These are phyloP conservation scores for Pycnococcus provasolii DNA, from an alignment of 139 green algal genomes.

Conservation along the genomic window DNA sequence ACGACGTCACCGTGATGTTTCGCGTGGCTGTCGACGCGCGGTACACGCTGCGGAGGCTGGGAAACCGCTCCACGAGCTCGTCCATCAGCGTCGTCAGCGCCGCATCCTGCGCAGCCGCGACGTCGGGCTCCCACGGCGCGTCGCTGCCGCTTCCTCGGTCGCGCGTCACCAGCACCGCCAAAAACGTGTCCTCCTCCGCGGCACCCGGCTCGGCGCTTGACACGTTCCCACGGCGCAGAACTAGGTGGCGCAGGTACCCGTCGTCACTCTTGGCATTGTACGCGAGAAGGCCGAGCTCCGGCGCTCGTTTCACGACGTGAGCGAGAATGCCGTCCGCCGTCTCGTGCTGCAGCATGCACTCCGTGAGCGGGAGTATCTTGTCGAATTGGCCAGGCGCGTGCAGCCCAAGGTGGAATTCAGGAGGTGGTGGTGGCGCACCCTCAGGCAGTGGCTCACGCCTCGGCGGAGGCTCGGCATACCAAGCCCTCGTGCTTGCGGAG, in stretches of 20 bases:
- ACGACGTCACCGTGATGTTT: not conserved
- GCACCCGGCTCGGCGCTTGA: not conserved
- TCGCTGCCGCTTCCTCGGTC: not conserved
- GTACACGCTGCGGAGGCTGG: too few species aligned
- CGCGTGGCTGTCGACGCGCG: not conserved
- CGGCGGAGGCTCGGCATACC: too few species aligned
- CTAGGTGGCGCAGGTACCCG: constrained; percentile 38
- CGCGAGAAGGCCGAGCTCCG: constrained; percentile 2
- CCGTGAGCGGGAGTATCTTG: constrained; percentile 14
- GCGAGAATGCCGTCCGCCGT: constrained; percentile 20
- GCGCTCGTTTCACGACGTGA: not conserved
- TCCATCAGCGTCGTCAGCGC: not conserved
- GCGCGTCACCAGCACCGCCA: not conserved
- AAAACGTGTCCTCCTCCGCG: not conserved
- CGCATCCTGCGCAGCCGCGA: not conserved
- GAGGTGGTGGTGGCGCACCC: too few species aligned
- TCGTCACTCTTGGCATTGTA: constrained; percentile 31
- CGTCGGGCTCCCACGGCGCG: not conserved
- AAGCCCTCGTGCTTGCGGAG: not conserved
- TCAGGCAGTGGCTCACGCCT: too few species aligned
- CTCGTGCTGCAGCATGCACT: constrained; percentile 29
- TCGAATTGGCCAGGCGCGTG: constrained; percentile 28
- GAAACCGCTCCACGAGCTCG: not conserved
- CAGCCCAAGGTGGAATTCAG: constrained; percentile 28
- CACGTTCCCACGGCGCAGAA: constrained; percentile 30